Evolutionary conservation across 2,329 filamentous ascomycete species (phyloP), one percentile per base, ranked within the genome.

Genomic region (Pseudocercospora fijiensis): DNA sequence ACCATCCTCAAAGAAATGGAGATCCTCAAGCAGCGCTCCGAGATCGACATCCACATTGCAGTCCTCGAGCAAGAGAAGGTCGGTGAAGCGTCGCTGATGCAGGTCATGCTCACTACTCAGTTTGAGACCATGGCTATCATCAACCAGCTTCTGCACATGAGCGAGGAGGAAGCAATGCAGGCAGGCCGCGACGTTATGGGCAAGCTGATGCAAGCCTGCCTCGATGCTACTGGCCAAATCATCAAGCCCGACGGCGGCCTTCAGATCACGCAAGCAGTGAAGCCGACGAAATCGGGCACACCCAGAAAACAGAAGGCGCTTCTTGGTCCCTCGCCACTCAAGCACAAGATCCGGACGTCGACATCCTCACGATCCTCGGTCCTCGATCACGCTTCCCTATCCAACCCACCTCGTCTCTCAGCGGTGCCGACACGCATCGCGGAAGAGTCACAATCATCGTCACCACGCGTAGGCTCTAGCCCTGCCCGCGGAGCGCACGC

Each of bases 41-140:
- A 91, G 69, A 85, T 91, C 43, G 95, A 98, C 65, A 86, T 90
- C 1, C 86, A 94, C 67, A 81, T 85, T 11, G 88, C 91, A 58
- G 86, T 97, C 20, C 77, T 92, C 10, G 92, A 98, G 60, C 88
- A 95, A 72, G 93, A 98, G 67, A 94, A 89, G 78, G 83, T 85
- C 26, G 90, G 89, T 11, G 92, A 97, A 74, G 86, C 88, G 20
- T 86, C 85, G 18, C 86, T 90, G 68, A 83, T 96, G 72, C 93
- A 97, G 77, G 85, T 91, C 57, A 84, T 99, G 60, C 85, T 98
- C 10, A 89, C 90, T 59, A 91, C 94, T 11, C 94, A 98, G 72
- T 96, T 99, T 70, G 93, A 97, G 72, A 94, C 93, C 1, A 85
- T 98, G 65, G 83, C 91, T 4, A 91, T 92, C 0, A 85, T 99